phyloP scores from a whole-genome alignment of 148 eudicot genomes.

The Vaccinium corymbosum region DNA sequence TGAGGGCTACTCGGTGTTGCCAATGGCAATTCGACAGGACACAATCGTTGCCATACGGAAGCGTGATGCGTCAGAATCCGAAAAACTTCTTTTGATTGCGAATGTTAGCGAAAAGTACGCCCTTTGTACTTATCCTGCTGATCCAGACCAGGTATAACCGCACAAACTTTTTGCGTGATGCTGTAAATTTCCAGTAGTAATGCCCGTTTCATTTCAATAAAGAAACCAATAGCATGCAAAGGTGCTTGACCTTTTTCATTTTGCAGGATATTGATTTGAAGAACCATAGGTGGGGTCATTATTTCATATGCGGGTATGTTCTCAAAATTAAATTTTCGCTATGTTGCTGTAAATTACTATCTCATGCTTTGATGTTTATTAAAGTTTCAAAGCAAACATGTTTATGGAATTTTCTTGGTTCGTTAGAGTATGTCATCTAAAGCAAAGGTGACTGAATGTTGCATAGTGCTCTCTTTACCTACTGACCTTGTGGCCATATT shows the following conservation, averaged over 20 bases:
- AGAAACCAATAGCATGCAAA: not conserved
- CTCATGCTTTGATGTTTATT: not conserved
- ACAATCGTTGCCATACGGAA: slow-evolving; percentile 74
- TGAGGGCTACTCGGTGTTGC: slow-evolving; percentile 94
- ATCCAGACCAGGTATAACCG: slow-evolving; percentile 59
- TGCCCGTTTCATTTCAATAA: not conserved
- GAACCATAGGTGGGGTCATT: slow-evolving; percentile 96
- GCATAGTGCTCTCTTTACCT: not conserved
- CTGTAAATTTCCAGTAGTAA: not conserved
- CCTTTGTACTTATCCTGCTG: slow-evolving; percentile 73
- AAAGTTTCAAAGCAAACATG: not conserved
- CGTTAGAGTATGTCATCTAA: not conserved
- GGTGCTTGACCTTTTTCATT: slow-evolving; percentile 6
- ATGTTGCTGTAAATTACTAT: not conserved
- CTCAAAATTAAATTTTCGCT: not conserved
- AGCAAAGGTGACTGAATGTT: not conserved
- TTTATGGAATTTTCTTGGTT: not conserved
- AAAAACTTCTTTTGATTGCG: slow-evolving; percentile 54
- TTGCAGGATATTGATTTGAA: slow-evolving; percentile 85
- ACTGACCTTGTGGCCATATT: not conserved
- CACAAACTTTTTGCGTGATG: not conserved
- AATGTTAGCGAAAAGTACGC: slow-evolving; percentile 75
- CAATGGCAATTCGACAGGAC: slow-evolving; percentile 88
- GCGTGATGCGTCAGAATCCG: slow-evolving; percentile 33
- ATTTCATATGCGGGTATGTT: slow-evolving; percentile 91